Evolutionary conservation across 164 flowering plant species (phyloP).

Genomic region (Aristolochia fimbriata): DNA sequence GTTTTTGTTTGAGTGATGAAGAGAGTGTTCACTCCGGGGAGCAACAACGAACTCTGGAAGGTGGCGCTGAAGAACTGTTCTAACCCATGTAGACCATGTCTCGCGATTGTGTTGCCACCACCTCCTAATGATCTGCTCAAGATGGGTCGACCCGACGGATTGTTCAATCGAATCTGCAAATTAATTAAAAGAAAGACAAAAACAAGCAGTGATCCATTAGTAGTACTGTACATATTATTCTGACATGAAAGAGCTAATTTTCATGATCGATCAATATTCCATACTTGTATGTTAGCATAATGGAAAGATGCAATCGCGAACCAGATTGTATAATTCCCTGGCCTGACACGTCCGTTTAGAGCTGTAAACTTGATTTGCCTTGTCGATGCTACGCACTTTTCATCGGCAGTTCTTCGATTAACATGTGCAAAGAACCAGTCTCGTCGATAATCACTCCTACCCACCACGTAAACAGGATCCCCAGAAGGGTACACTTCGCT

Average conservation of each 20-base stretch:
- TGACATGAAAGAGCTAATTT: too few relatives aligned
- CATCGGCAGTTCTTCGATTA: conserved; percentile 38
- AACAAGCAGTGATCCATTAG: too few relatives aligned
- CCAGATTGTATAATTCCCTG: conserved; percentile 19
- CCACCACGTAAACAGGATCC: conserved; percentile 54
- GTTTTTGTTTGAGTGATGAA: conserved; percentile 38
- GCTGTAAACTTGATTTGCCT: conserved; percentile 30
- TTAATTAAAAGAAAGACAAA: too few relatives aligned
- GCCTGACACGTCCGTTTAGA: conserved; percentile 11
- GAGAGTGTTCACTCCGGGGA: conserved; percentile 43
- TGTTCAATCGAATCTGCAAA: conserved; percentile 10
- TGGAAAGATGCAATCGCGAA: conserved; percentile 27
- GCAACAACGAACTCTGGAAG: conserved; percentile 23
- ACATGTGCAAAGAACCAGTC: conserved; percentile 89
- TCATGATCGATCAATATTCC: background rate
- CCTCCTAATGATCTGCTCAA: conserved; percentile 50
- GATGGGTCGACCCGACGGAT: conserved; percentile 17
- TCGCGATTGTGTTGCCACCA: conserved; percentile 53
- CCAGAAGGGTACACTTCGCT: conserved; percentile 50
- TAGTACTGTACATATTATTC: too few relatives aligned
- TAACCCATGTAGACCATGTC: conserved; percentile 77
- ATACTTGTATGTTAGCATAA: conserved; percentile 20
- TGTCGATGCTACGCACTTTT: conserved; percentile 41
- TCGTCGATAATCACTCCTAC: conserved; percentile 41
- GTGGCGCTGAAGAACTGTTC: conserved; percentile 39